A percentile compares a stretch with the other conserved stretches of the same genome.
Evolutionary conservation across 148 eudicot species (phyloP).

Genomic region (Rheum nobile): DNA sequence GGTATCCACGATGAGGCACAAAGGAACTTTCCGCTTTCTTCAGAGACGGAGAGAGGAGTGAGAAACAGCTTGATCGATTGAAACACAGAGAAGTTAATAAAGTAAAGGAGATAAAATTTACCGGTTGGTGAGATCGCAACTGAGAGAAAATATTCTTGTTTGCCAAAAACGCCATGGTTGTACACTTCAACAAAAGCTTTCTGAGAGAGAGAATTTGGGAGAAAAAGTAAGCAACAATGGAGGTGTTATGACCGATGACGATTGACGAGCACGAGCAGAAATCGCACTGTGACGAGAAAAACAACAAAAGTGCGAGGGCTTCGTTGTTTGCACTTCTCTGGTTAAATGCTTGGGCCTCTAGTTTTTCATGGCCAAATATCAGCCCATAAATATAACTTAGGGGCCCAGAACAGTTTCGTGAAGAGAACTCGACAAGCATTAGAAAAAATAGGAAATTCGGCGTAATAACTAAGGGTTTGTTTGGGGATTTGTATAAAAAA

Average conservation of each 20-base stretch:
- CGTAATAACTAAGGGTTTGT: too few species aligned
- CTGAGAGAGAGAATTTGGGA: not conserved
- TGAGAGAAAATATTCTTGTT: not conserved
- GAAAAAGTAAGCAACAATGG: not conserved
- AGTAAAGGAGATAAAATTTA: not conserved
- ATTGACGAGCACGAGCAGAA: not conserved
- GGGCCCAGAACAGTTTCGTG: too few species aligned
- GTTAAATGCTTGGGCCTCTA: too few species aligned
- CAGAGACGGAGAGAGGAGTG: not conserved
- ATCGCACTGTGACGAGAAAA: not conserved
- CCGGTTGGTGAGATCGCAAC: slow-evolving; percentile 6
- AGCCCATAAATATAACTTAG: too few species aligned
- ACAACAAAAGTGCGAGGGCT: not conserved
- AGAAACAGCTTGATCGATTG: not conserved
- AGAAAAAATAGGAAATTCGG: too few species aligned
- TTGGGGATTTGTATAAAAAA: too few species aligned
- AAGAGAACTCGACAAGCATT: too few species aligned
- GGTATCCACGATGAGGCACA: slow-evolving; percentile 39
- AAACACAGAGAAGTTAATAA: not conserved
- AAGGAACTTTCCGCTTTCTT: slow-evolving; percentile 21
- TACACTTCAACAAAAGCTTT: not conserved
- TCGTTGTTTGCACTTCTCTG: not conserved
- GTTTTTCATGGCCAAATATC: too few species aligned
- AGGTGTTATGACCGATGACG: not conserved
- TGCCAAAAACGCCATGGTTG: slow-evolving; percentile 1